Evolutionary conservation across 139 green algal species (phyloP).

Genomic region (Chlorella sp.): DNA sequence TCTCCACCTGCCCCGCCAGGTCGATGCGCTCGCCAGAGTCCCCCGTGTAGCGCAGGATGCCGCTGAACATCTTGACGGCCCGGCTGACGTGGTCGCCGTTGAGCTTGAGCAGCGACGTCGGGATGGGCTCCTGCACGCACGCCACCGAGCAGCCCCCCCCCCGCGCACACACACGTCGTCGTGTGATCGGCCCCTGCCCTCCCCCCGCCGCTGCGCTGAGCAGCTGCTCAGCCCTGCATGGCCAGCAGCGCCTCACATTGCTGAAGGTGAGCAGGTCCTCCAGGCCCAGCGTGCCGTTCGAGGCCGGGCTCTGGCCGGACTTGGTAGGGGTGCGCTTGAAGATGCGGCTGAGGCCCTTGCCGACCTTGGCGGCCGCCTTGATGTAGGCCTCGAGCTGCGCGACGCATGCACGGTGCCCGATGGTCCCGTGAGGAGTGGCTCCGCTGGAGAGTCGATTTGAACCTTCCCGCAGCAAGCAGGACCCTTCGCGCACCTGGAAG

Average conservation of each 20-base stretch:
- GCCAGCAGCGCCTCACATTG: too few species aligned
- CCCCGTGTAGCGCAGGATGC: constrained; percentile 80
- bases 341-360: constrained; percentile 48
- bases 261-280: constrained; percentile 71
- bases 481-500: too few species aligned
- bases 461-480: too few species aligned
- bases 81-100: constrained; percentile 63
- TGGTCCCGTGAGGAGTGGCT: too few species aligned
- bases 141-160: too few species aligned
- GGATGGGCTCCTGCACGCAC: constrained; percentile 73
- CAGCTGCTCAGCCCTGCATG: too few species aligned
- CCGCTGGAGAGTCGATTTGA: too few species aligned
- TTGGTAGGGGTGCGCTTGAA: constrained; percentile 20
- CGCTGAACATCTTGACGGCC: constrained; percentile 88
- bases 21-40: constrained; percentile 38
- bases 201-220: too few species aligned
- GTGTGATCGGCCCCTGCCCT: too few species aligned
- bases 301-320: too few species aligned
- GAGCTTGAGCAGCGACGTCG: constrained; percentile 82
- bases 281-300: constrained; percentile 22
- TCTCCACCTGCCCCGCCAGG: constrained; percentile 39
- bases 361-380: constrained; percentile 37
- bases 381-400: constrained; percentile 71
- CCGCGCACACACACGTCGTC: too few species aligned
- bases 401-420: too few species aligned